Conservation (phyloP, 2,329 filamentous ascomycete species). For the Chaetomium sp. region DNA sequence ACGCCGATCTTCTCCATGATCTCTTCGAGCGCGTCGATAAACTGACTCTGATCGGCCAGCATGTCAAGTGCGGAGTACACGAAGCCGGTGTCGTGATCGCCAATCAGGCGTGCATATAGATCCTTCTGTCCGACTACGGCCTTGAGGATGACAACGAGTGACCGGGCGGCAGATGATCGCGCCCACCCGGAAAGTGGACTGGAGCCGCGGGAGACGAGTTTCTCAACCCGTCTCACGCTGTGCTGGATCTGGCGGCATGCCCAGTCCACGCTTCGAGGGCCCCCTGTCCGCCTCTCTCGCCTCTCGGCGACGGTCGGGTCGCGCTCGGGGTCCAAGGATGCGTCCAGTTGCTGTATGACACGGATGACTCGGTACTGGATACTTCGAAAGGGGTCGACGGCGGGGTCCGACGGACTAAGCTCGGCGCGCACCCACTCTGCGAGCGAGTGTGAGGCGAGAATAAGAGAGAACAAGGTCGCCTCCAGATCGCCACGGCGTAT, state of each 20-base stretch:
- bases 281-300: conserved; percentile 37
- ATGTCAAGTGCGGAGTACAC: conserved; percentile 48
- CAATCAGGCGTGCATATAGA: conserved; percentile 53
- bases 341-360: conserved; percentile 50
- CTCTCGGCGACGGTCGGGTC: conserved; percentile 14
- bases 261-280: conserved; percentile 49
- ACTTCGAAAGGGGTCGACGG: conserved; percentile 52
- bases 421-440: conserved; percentile 55
- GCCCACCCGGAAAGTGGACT: conserved; percentile 44
- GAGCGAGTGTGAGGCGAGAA: conserved; percentile 57
- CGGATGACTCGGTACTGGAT: conserved; percentile 52
- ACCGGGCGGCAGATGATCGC: conserved; percentile 49
- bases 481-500: conserved; percentile 49
- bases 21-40: conserved; percentile 43
- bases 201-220: conserved; percentile 43
- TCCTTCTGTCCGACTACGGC: conserved; percentile 50
- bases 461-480: conserved; percentile 55
- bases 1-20: conserved; percentile 38
- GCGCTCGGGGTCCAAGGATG: conserved; percentile 35
- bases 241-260: conserved; percentile 51
- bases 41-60: conserved; percentile 50
- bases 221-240: conserved; percentile 48
- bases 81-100: conserved; percentile 49
- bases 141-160: conserved; percentile 52
- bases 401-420: conserved; percentile 48